Evolutionary conservation across 257 asterid genomes (phyloP).

Genomic region (Solanum appendiculatum): DNA sequence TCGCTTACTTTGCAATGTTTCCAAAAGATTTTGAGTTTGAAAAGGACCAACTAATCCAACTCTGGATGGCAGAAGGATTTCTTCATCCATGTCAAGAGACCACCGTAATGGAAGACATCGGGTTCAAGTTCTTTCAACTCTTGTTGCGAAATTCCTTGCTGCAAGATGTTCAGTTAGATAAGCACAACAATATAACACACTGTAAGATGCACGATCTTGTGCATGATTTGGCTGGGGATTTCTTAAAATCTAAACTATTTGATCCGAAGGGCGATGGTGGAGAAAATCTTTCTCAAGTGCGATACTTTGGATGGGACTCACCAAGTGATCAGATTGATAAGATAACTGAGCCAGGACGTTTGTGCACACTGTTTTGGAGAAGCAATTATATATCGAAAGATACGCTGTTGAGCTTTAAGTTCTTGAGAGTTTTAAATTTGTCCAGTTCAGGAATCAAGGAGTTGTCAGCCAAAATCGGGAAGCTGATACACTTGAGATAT

Average conservation of each 20-base stretch:
- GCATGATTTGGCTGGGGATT: slow-evolving; percentile 8
- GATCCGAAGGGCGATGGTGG: not conserved
- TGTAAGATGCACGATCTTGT: slow-evolving; percentile 26
- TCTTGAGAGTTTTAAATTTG: slow-evolving; percentile 6
- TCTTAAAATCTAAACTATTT: not conserved
- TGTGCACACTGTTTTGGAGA: not conserved
- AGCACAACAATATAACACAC: not conserved
- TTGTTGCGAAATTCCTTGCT: slow-evolving; percentile 11
- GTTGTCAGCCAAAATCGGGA: not conserved
- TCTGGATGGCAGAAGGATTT: slow-evolving; percentile 20
- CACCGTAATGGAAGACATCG: slow-evolving; percentile 12
- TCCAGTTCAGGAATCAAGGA: not conserved
- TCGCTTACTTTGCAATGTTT: slow-evolving; percentile 11
- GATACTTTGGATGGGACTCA: not conserved
- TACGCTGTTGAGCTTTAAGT: not conserved
- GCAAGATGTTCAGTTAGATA: not conserved
- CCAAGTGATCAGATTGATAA: not conserved
- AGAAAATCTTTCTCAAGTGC: not conserved
- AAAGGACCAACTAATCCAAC: slow-evolving; percentile 10
- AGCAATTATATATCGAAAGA: not conserved
- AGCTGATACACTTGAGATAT: slow-evolving; percentile 2
- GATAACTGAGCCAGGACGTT: not conserved
- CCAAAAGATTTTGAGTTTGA: slow-evolving; percentile 4
- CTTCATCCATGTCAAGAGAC: not conserved
- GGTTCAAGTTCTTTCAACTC: not conserved